These are phyloP conservation scores for Leptographium wingfieldii DNA, from an alignment of 2,329 filamentous ascomycete genomes.

Conservation along the genomic window DNA sequence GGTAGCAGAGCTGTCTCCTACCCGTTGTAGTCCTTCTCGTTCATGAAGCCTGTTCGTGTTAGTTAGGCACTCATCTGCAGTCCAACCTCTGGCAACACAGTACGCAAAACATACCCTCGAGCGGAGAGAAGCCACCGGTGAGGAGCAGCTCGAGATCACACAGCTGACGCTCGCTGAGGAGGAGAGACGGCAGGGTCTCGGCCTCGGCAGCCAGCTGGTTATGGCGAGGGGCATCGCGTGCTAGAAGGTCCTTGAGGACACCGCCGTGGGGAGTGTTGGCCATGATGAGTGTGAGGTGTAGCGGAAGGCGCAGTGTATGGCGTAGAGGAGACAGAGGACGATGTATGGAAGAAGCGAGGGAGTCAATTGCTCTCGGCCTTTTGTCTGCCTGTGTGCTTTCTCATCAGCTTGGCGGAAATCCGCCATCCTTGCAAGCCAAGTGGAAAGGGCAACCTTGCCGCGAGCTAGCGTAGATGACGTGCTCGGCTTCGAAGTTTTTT, in stretches of 20 bases:
- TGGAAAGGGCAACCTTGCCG: neutral
- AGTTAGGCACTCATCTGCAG: neutral
- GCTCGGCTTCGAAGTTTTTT: conserved; percentile 8
- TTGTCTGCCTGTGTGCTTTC: neutral
- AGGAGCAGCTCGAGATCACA: conserved; percentile 97
- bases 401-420: neutral
- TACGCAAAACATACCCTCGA: conserved; percentile 62
- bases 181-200: conserved; percentile 71
- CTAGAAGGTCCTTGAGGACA: conserved; percentile 93
- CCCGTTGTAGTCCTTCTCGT: conserved; percentile 92
- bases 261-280: conserved; percentile 73
- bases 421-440: neutral
- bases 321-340: neutral
- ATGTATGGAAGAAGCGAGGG: neutral
- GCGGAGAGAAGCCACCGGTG: conserved; percentile 92
- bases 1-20: conserved; percentile 23
- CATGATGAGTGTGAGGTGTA: conserved; percentile 29
- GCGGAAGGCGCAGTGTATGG: neutral
- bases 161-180: conserved; percentile 84
- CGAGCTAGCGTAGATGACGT: conserved; percentile 14
- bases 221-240: conserved; percentile 77
- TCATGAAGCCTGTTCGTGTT: conserved; percentile 68
- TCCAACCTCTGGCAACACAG: conserved; percentile 29
- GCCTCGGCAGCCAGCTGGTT: conserved; percentile 71
- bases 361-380: neutral